Conservation (phyloP, 2,329 filamentous ascomycete genomes). For the Exophiala lecanii-corni region DNA sequence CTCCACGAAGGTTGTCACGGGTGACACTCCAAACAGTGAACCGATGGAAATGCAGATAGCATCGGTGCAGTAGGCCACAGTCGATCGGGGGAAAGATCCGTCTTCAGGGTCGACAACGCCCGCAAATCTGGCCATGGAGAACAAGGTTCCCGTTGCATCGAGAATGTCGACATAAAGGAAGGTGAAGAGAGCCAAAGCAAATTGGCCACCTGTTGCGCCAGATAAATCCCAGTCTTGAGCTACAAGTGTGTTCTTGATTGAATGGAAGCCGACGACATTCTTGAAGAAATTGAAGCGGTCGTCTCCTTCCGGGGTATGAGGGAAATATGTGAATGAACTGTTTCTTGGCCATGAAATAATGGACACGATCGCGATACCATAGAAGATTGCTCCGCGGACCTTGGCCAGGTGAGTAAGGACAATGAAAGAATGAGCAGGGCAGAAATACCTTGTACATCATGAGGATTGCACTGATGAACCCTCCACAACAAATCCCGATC, state of each 20-base stretch:
- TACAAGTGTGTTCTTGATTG: conserved; percentile 62
- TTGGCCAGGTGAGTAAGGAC: conserved; percentile 64
- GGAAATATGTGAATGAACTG: conserved; percentile 74
- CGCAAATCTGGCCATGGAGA: conserved; percentile 81
- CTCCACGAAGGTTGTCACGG: conserved; percentile 80
- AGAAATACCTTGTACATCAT: conserved; percentile 55
- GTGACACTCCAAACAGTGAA: conserved; percentile 68
- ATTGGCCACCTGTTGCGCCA: conserved; percentile 62
- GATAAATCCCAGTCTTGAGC: conserved; percentile 70
- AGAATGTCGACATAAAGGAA: conserved; percentile 88
- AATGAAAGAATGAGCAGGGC: neutral
- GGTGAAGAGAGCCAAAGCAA: conserved; percentile 76
- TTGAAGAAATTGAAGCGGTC: conserved; percentile 77
- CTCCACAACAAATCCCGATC: conserved; percentile 82
- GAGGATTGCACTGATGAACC: conserved; percentile 70
- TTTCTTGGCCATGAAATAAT: conserved; percentile 80
- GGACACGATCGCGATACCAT: conserved; percentile 73
- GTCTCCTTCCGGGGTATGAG: conserved; percentile 63
- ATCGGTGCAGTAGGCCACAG: conserved; percentile 76
- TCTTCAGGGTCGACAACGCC: conserved; percentile 73
- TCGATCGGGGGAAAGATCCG: conserved; percentile 79
- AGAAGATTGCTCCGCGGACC: conserved; percentile 78
- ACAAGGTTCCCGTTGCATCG: conserved; percentile 77
- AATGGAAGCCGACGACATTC: conserved; percentile 76
- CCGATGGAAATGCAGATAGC: conserved; percentile 74